Evolutionary conservation across 306 rosid species (phyloP).

Genomic region (Cucurbita moschata): DNA sequence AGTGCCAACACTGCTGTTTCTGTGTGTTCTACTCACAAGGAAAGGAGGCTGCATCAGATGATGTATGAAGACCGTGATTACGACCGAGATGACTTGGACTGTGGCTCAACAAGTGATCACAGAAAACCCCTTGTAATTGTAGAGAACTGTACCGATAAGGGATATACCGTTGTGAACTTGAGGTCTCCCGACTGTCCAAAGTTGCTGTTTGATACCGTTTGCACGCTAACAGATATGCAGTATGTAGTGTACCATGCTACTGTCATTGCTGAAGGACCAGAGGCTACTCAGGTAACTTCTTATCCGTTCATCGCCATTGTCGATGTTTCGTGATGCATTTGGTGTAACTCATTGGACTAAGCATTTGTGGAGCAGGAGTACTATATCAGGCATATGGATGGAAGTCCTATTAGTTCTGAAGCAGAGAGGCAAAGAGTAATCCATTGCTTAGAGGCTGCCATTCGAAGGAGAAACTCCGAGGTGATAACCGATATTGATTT

Average conservation of each 20-base stretch:
- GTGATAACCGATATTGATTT: constrained; percentile 16
- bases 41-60: constrained; percentile 92
- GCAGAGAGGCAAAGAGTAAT: constrained; percentile 91
- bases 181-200: constrained; percentile 87
- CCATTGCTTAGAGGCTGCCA: constrained; percentile 91
- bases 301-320: not conserved
- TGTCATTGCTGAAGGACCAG: constrained; percentile 80
- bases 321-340: not conserved
- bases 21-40: constrained; percentile 85
- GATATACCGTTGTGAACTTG: constrained; percentile 87
- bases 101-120: constrained; percentile 35
- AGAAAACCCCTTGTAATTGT: constrained; percentile 52
- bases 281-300: constrained; percentile 72
- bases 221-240: constrained; percentile 92
- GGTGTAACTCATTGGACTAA: not conserved
- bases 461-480: constrained; percentile 75
- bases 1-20: constrained; percentile 88
- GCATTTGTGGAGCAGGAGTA: constrained; percentile 43
- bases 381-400: constrained; percentile 79
- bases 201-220: constrained; percentile 65
- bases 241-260: constrained; percentile 92
- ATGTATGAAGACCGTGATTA: constrained; percentile 98
- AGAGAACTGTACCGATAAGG: constrained; percentile 63
- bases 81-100: constrained; percentile 28
- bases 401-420: constrained; percentile 72